Base-by-base conservation (phyloP, 352 stramenopile genomes). In the Pythium rhizo-oryzae region DNA sequence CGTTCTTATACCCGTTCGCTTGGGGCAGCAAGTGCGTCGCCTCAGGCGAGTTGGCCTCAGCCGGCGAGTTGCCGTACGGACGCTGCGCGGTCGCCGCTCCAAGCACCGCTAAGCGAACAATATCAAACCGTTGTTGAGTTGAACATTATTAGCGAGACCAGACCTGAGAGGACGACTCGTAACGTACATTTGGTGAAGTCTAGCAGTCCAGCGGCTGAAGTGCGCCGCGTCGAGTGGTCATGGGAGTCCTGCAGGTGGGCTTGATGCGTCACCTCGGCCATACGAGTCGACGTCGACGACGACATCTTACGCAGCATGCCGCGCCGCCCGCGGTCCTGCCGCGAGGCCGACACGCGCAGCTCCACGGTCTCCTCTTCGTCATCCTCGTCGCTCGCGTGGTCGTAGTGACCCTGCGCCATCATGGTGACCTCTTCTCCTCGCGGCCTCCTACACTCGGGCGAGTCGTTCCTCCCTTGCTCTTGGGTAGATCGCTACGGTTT, bases 321-420 rank as follows among this genome's bases (percentile, higher is more conserved):
- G 12, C 35, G 33, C 23, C 37, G 57, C 6, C 50, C 54, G 9
- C 49, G 16, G 8, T 71, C 44, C 41, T 70, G 46, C n/a, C 67
- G 67, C 23, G 72, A 58, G 28, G 71, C 57, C 39, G 65, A 71
- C 4, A 71, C 55, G 3, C 69, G 65, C 41, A 77, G 54, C 63
- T 85, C 75, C 23, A 82, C 70, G 1, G 67, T 75, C 63, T 77
- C 67, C 44, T 80, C 75, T 46, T 84, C 72, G 28, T 84, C 77
- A 0, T 82, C 70, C 6, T 75, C 68, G 9, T 79, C 71, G 5
- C 59, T 39, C 19, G 50, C 59, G 16, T 56, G 47, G 8, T 71
- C 28, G 9, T 71, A 43, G n/a, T 41, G 44, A n/a, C 2, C 21
- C 16, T 41, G 67, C 56, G 37, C 44, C 18, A 51, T 57, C 51